Evolutionary conservation across 2,329 filamentous ascomycete genomes (phyloP), one percentile per base, ranked within the genome.

Genomic region (Nigrograna mackinnonii): DNA sequence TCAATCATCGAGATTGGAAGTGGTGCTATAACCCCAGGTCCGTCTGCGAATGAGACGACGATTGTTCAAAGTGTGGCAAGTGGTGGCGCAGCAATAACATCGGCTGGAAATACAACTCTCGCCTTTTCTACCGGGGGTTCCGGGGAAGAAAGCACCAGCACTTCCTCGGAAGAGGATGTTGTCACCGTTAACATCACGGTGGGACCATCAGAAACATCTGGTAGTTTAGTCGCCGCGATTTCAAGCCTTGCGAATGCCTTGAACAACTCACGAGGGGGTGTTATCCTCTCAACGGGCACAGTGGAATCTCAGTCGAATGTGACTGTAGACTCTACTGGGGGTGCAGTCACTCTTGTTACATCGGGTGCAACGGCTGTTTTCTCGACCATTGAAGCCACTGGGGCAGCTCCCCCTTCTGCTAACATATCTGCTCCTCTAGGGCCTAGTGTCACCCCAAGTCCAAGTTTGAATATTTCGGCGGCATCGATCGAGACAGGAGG

Each of bases 121-220:
- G 6, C 43, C 6, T 41, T 42, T 6, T 49, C 41, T 4, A 50
- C 44, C 3, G 44, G 46, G 6, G 46, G 45, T 13, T 36, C 11
- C 13, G 38, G 42, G 3, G 24, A 28, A 14, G 24, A 28, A 28
- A 14, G 24, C 24, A 28, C 24, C 14, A 14, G 11, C 14, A 28
- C 24, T 14, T 12, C 14, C 24, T 11, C 11, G 14, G 14, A 14
- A 12, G 14, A 11, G 11, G 11, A 12, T 14, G 3, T 28, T 14
- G 14, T 28, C 11, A 28, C 24, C 11, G 14, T 14, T 14, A 28
- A 28, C 14, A 14, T 28, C 11, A 28, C 24, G n/a, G 9, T 17
- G 11, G n/a, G n/a, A 12, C 16, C 31, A 33, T 14, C 11, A 11
- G 31, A 17, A 33, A 33, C 31, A 14, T 12, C 13, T 33, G 31